Base-by-base conservation (phyloP, 116 monocot genomes). In the Papilionanthe hybrid region DNA sequence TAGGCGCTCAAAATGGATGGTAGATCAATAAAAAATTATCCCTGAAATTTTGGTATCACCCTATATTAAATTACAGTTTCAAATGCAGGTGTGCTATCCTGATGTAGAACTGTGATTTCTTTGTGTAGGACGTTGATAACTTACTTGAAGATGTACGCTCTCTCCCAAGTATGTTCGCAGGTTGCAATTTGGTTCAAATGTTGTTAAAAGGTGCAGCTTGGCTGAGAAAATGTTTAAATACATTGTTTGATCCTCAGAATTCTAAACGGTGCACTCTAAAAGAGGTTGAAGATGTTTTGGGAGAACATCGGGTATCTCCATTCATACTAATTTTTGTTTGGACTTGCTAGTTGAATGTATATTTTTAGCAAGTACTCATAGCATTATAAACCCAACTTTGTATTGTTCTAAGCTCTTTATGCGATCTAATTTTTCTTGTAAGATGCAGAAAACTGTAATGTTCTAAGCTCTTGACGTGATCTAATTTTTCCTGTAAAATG, bases 91-190 rank as follows among this genome's bases (percentile, higher is more conserved):
- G 28, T 66, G 56, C 7, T 73, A 22, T 20, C 1, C 69, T 22
- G 11, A 22, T 42, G 42, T 43, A 73, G 7, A 55, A 49, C 28
- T 81, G 28, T 75, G 32, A 44, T 41, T 83, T 65, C 82, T 10
- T 78, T 55, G 9, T 79, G 58, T 81, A 92, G 92, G 92, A 92
- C 75, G 84, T 90, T 72, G 92, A 84, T 76, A 78, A 63, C 69
- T 78, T 89, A 77, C 75, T 92, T 72, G 76, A 88, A 78, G 89
- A 86, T 79, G 71, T 75, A 28, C 68, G 77, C 47, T 47, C 77
- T 49, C 78, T 86, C 79, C 84, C 79, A 32, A 49, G 56, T 9
- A 50, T 63, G 30, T 82, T 89, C 73, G 74, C 56, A 27, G 82
- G 42, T 57, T 84, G 77, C 77, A 83, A 20, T 73, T 82, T 92